Percentiles rank a stretch among this genome's conserved stretches.
Evolutionary conservation across 257 asterid genomes (phyloP).

Genomic region (Solanum dulcamara): DNA sequence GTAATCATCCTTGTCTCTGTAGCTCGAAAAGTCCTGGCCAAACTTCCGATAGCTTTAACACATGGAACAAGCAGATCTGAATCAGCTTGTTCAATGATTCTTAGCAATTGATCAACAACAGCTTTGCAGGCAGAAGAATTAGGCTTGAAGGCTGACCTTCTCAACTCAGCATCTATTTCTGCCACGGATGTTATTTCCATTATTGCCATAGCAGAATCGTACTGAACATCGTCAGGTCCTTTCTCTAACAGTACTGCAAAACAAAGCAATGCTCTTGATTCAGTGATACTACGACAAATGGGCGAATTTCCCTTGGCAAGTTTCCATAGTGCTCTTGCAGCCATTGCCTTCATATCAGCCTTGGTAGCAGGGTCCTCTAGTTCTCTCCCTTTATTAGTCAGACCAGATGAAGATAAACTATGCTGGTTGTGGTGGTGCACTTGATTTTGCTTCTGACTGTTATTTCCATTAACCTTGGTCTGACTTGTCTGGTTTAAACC

Average conservation of each 20-base stretch:
- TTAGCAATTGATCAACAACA: slow-evolving; percentile 45
- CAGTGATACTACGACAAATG: slow-evolving; percentile 17
- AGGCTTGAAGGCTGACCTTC: slow-evolving; percentile 62
- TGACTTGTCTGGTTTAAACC: neutral
- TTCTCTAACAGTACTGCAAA: slow-evolving; percentile 14
- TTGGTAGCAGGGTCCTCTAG: slow-evolving; percentile 16
- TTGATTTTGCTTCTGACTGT: slow-evolving; percentile 1
- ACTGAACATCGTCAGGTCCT: slow-evolving; percentile 11
- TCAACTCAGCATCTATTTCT: slow-evolving; percentile 42
- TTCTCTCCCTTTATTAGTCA: slow-evolving; percentile 8
- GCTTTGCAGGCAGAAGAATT: slow-evolving; percentile 69
- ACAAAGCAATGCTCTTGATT: slow-evolving; percentile 15
- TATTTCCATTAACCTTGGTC: neutral
- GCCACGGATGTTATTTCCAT: slow-evolving; percentile 74
- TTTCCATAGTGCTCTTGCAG: slow-evolving; percentile 16
- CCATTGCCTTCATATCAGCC: slow-evolving; percentile 15
- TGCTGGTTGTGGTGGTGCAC: slow-evolving; percentile 10
- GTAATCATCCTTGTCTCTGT: slow-evolving; percentile 56
- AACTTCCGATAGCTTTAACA: slow-evolving; percentile 40
- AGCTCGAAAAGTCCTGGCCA: slow-evolving; percentile 60
- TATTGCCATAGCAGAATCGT: slow-evolving; percentile 12
- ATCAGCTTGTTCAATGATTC: slow-evolving; percentile 31
- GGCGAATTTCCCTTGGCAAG: slow-evolving; percentile 14
- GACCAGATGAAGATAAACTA: neutral
- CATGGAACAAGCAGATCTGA: slow-evolving; percentile 50